These are phyloP conservation scores for Simplicillium sp. DNA, from an alignment of 2,329 filamentous ascomycete species.

Conservation along the genomic window DNA sequence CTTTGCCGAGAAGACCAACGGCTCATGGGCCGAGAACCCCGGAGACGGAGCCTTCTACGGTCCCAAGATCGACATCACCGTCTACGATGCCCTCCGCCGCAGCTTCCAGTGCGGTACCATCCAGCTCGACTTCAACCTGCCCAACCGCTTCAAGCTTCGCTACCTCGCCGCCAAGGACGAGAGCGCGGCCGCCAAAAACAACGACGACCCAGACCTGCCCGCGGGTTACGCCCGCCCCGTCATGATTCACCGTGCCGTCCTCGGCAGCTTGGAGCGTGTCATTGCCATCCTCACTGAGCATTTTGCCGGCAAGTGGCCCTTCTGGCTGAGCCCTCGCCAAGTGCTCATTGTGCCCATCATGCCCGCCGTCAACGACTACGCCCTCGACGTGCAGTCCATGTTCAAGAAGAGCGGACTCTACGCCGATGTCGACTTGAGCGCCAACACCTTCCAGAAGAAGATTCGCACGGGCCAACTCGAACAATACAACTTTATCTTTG, in stretches of 20 bases:
- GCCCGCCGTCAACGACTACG: constrained; percentile 71
- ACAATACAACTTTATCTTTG: constrained; percentile 79
- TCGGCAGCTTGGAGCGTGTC: constrained; percentile 58
- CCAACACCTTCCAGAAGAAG: constrained; percentile 85
- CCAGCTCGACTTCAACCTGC: constrained; percentile 83
- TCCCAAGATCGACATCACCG: constrained; percentile 96
- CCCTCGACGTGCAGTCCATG: constrained; percentile 59
- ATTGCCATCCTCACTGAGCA: constrained; percentile 75
- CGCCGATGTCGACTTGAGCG: constrained; percentile 47
- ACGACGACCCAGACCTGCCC: constrained; percentile 42
- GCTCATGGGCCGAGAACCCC: constrained; percentile 81
- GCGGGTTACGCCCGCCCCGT: constrained; percentile 70
- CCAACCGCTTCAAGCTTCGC: constrained; percentile 29
- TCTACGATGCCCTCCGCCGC: constrained; percentile 76
- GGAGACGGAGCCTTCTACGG: constrained; percentile 98
- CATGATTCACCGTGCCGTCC: constrained; percentile 79
- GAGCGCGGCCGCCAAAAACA: constrained; percentile 27
- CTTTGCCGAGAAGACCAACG: constrained; percentile 53
- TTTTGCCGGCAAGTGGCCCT: constrained; percentile 81
- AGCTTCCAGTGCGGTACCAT: constrained; percentile 61
- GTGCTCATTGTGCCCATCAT: constrained; percentile 54
- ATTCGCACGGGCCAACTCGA: constrained; percentile 72
- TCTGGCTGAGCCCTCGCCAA: constrained; percentile 81
- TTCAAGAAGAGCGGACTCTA: constrained; percentile 62
- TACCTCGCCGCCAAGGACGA: constrained; percentile 43